Base-by-base conservation (phyloP, 2,329 filamentous ascomycete species). In the Talaromyces sp. region DNA sequence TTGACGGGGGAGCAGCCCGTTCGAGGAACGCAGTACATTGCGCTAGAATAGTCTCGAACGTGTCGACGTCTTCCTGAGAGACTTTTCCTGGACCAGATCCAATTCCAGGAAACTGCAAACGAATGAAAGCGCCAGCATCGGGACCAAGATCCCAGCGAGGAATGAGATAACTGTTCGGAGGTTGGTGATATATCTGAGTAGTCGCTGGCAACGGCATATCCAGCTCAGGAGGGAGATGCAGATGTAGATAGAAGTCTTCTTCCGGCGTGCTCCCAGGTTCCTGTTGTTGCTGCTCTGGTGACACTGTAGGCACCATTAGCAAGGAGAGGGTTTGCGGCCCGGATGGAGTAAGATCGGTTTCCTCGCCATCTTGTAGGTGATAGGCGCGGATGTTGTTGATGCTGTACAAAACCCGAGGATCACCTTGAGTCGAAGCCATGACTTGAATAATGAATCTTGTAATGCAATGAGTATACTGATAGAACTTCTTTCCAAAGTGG, bases 1-100 rank as follows among this genome's bases (percentile, higher is more conserved):
- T 64, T 57, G 74, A 71, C 5, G 79, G 86, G 6, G 89, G 85
- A 40, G 86, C 80, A 9, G 89, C 87, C 45, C 91, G 85, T 73
- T 97, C 93, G 4, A 96, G 83, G 72, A 99, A 97, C 1, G 93
- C 90, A 2, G 93, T 97, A 74, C 93, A 97, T 75, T 97, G 91
- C n/a, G 93, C 93, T 53, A 97, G 81, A 63, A 97, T 97, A 2
- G 93, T 97, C 78, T 97, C 93, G 68, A 97, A 97, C 0, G 93
- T 97, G 70, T 97, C 91, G 41, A 96, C 81, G 71, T 97, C 93
- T 71, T 97, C 92, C 72, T 97, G 91, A 1, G 89, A 83, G 25
- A 89, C 87, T 35, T 83, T 80, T 35, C 70, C 71, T 8, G 79
- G 71, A 0, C 89, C 86, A 60, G 80, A 85, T 19, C 89, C 89